phyloP scores from a whole-genome alignment of 768 basidiomycete species.

The Leccinum fibrillosum region DNA sequence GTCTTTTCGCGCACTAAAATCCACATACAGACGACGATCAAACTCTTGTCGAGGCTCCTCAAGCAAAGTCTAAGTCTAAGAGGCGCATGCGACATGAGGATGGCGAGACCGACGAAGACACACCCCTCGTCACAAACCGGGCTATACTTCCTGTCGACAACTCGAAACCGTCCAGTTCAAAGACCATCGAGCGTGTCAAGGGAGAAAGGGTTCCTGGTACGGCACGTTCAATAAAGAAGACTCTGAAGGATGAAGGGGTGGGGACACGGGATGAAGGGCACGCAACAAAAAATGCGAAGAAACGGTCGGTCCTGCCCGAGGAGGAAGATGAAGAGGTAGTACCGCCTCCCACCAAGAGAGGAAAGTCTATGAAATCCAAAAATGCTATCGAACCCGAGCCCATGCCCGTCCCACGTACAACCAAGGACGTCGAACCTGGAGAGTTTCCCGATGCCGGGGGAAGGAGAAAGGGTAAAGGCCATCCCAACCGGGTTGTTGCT shows the following conservation, averaged over 20 bases:
- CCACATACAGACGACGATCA: slow-evolving; percentile 26
- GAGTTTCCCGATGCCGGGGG: neutral
- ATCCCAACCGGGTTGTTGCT: neutral
- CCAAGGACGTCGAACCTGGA: neutral
- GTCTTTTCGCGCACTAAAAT: neutral
- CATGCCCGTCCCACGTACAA: neutral
- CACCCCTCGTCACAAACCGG: neutral
- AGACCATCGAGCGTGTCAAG: neutral
- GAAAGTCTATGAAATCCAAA: slow-evolving; percentile 3
- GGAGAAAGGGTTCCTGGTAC: neutral
- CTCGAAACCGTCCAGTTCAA: neutral
- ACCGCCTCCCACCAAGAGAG: slow-evolving; percentile 15
- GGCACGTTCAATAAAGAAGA: neutral
- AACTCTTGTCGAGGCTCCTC: slow-evolving; percentile 24
- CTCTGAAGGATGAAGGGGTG: neutral
- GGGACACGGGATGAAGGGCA: neutral
- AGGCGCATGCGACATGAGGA: neutral
- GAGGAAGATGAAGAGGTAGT: neutral
- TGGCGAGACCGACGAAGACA: slow-evolving; percentile 1
- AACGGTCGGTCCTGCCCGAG: slow-evolving; percentile 1
- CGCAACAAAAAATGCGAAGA: slow-evolving; percentile 1
- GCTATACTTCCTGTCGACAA: neutral
- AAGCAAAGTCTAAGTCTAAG: neutral
- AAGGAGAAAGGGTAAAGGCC: neutral
- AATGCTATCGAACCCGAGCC: neutral